phyloP scores from a whole-genome alignment of 345 rosid species.

The Eucalyptus sp. region DNA sequence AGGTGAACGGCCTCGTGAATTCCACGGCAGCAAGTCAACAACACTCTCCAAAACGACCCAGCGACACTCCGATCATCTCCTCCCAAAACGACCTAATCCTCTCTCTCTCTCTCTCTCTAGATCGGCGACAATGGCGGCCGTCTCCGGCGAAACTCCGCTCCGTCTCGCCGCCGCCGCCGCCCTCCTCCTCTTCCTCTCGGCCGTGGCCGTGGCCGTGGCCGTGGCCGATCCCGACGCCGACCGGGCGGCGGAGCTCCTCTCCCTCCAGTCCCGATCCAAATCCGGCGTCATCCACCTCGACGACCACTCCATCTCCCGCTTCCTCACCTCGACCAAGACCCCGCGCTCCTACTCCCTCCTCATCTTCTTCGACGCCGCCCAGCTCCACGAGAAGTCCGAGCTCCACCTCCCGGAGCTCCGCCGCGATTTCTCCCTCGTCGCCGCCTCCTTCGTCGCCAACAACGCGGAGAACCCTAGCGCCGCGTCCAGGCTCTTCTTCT shows the following conservation, averaged over 20 bases:
- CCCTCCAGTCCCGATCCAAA: slow-evolving; percentile 50
- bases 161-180: not conserved
- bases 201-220: not conserved
- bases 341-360: slow-evolving; percentile 71
- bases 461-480: slow-evolving; percentile 26
- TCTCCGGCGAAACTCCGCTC: not conserved
- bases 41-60: not conserved
- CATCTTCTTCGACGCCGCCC: slow-evolving; percentile 84
- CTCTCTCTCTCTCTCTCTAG: not conserved
- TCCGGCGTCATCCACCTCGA: slow-evolving; percentile 71
- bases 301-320: slow-evolving; percentile 68
- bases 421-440: slow-evolving; percentile 56
- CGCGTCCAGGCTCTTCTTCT: slow-evolving; percentile 60
- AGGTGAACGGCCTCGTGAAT: not conserved
- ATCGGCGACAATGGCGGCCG: not conserved
- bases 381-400: slow-evolving; percentile 52
- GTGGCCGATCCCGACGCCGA: slow-evolving; percentile 29
- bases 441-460: slow-evolving; percentile 65
- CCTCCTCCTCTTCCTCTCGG: slow-evolving; percentile 10
- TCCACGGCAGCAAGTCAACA: not conserved
- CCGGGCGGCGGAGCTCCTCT: slow-evolving; percentile 41
- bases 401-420: slow-evolving; percentile 64
- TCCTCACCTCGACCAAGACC: slow-evolving; percentile 49
- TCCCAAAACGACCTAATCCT: not conserved
- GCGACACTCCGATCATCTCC: not conserved